Percentiles rank a stretch among this genome's conserved stretches.
Evolutionary conservation across 495 filamentous ascomycete genomes (phyloP).

Genomic region (Mycothermus thermophilus): DNA sequence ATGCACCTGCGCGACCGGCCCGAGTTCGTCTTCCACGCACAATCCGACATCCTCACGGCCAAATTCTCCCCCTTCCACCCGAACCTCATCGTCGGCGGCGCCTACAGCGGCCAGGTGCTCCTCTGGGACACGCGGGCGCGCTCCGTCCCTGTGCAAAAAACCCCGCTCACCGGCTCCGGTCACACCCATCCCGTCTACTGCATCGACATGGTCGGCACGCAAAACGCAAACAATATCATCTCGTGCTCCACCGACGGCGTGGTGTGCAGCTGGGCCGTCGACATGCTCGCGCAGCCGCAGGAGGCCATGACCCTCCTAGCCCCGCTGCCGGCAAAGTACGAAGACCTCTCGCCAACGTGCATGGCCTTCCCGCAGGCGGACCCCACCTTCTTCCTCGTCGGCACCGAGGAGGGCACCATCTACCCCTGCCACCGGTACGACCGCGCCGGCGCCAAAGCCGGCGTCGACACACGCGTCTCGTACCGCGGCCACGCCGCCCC

Average conservation of each 20-base stretch:
- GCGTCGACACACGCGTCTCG: slow-evolving; percentile 69
- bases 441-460: slow-evolving; percentile 88
- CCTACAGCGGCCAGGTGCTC: slow-evolving; percentile 91
- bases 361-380: slow-evolving; percentile 94
- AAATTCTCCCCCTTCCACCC: slow-evolving; percentile 97
- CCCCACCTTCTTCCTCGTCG: slow-evolving; percentile 93
- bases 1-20: slow-evolving; percentile 82
- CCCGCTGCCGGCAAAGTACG: slow-evolving; percentile 78
- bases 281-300: slow-evolving; percentile 92
- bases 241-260: slow-evolving; percentile 92
- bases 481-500: slow-evolving; percentile 85
- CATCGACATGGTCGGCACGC: slow-evolving; percentile 88
- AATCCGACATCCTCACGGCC: slow-evolving; percentile 86
- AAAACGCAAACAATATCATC: slow-evolving; percentile 97
- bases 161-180: slow-evolving; percentile 78
- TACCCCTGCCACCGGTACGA: slow-evolving; percentile 95
- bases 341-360: slow-evolving; percentile 89
- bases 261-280: slow-evolving; percentile 90
- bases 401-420: slow-evolving; percentile 90
- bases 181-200: slow-evolving; percentile 96
- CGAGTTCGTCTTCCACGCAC: slow-evolving; percentile 92
- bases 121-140: slow-evolving; percentile 95
- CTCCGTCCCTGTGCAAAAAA: slow-evolving; percentile 84
- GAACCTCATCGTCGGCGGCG: slow-evolving; percentile 84
- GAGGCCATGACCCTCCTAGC: slow-evolving; percentile 76